Evolutionary conservation across 208 protist species (phyloP).

Genomic region (Trypanosoma platydactyli): DNA sequence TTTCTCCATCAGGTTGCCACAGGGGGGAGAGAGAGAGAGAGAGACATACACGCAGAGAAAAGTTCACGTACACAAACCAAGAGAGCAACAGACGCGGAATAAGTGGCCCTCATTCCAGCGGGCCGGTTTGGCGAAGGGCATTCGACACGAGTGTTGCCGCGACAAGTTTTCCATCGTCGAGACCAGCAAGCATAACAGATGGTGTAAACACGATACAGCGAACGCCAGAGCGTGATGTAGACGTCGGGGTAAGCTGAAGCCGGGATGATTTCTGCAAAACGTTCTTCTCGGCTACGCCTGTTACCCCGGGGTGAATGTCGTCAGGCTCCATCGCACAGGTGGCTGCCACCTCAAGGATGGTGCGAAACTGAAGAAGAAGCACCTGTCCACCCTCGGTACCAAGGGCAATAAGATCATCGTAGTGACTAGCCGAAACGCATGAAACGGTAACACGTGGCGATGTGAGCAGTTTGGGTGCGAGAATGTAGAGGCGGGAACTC

Average conservation of each 20-base stretch:
- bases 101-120: background rate
- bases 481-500: constrained; percentile 32
- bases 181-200: constrained; percentile 76
- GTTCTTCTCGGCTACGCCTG: constrained; percentile 7
- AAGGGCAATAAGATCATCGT: constrained; percentile 78
- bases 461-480: constrained; percentile 1
- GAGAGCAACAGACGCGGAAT: constrained; percentile 7
- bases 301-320: background rate
- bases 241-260: constrained; percentile 45
- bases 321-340: background rate
- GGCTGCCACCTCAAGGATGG: constrained; percentile 16
- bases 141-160: constrained; percentile 58
- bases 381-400: constrained; percentile 60
- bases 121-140: constrained; percentile 8
- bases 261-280: constrained; percentile 40
- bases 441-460: constrained; percentile 33
- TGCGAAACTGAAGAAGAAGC: constrained; percentile 40
- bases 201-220: constrained; percentile 72
- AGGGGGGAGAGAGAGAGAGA: no score
- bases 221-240: constrained; percentile 38
- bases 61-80: background rate
- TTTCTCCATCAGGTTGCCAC: background rate
- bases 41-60: background rate
- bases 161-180: constrained; percentile 76
- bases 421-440: constrained; percentile 50